phyloP scores from a whole-genome alignment of 805 yeast species.

The Saccharomycopsis malanga region DNA sequence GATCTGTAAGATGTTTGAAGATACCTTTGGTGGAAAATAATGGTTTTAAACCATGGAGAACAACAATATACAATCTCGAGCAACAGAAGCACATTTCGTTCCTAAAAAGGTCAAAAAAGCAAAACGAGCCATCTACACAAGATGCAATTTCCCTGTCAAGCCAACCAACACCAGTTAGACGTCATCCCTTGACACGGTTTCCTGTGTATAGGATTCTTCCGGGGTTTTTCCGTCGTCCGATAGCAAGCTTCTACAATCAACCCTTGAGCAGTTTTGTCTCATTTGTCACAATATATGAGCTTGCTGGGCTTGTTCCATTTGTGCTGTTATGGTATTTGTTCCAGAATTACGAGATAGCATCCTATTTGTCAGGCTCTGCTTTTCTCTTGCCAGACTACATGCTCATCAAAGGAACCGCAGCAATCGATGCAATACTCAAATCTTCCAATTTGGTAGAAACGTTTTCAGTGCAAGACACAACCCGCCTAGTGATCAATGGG shows the following conservation, averaged over 20 bases:
- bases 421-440: conserved; percentile 4
- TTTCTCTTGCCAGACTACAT: conserved; percentile 5
- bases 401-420: conserved; percentile 6
- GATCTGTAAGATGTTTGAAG: no score
- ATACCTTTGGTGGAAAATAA: no score
- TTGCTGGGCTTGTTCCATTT: conserved; percentile 10
- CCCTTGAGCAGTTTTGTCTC: conserved; percentile 10
- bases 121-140: not conserved
- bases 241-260: not conserved
- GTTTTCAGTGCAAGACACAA: conserved; percentile 2
- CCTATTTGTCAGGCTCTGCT: not conserved
- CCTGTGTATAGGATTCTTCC: not conserved
- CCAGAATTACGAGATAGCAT: conserved; percentile 3
- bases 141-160: no score
- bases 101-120: not conserved
- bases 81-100: not conserved
- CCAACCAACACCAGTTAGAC: no score
- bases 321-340: conserved; percentile 8
- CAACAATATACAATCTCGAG: no score
- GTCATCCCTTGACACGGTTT: not conserved
- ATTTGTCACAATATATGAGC: conserved; percentile 11
- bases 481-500: conserved; percentile 4
- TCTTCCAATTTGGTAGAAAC: not conserved
- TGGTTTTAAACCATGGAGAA: no score
- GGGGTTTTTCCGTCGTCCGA: not conserved